Conservation (phyloP, 352 stramenopile genomes). For the Phytophthora gonapodyides region DNA sequence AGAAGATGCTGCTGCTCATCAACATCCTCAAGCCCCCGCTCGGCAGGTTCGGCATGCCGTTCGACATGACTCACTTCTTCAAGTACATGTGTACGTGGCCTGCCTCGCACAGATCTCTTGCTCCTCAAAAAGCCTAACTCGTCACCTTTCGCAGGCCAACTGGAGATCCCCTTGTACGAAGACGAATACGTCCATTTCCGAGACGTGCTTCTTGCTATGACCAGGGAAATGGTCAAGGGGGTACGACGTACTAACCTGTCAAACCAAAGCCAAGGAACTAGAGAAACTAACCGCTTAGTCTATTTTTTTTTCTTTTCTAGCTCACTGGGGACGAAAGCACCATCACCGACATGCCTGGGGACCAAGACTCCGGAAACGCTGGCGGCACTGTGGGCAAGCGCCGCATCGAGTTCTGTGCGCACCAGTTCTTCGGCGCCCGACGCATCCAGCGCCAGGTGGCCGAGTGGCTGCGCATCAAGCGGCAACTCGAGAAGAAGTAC, state of each 20-base stretch:
- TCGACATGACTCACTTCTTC: slow-evolving; percentile 55
- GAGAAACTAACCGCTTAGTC: no score
- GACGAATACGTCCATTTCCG: slow-evolving; percentile 86
- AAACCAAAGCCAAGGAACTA: no score
- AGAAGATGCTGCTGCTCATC: slow-evolving; percentile 78
- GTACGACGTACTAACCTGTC: slow-evolving; percentile 39
- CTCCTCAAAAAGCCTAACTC: background rate
- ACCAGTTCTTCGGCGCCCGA: slow-evolving; percentile 73
- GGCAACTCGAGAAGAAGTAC: slow-evolving; percentile 67
- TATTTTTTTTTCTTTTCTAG: background rate
- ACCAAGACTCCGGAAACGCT: slow-evolving; percentile 34
- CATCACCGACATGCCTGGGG: slow-evolving; percentile 49
- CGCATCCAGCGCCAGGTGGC: slow-evolving; percentile 61
- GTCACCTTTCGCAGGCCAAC: slow-evolving; percentile 34
- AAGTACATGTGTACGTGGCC: slow-evolving; percentile 56
- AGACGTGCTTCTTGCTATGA: slow-evolving; percentile 85
- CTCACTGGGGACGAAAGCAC: slow-evolving; percentile 41
- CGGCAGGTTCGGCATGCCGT: slow-evolving; percentile 51
- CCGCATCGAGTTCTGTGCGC: slow-evolving; percentile 61
- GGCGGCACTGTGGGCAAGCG: slow-evolving; percentile 26
- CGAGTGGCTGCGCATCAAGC: slow-evolving; percentile 71
- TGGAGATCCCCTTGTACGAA: slow-evolving; percentile 85
- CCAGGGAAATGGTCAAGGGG: slow-evolving; percentile 80
- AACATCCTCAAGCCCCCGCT: slow-evolving; percentile 79
- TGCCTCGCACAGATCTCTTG: background rate